Base-by-base conservation (phyloP, 2,329 filamentous ascomycete species). In the Botrytis cinerea region DNA sequence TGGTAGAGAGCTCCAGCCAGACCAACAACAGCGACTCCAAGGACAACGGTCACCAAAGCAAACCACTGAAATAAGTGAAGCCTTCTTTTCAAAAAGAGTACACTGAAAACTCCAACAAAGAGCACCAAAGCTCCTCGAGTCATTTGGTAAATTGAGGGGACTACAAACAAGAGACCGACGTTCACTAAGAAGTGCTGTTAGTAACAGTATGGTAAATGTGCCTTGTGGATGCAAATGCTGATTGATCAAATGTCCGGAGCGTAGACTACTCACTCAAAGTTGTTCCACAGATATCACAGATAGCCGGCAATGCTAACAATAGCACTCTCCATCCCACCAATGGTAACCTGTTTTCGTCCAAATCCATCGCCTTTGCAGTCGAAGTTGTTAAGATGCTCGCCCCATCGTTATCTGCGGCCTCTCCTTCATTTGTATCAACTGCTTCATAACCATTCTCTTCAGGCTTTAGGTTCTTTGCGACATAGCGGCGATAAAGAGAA, bases 131-230 rank as follows among this genome's bases (percentile, higher is more conserved):
- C 96, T 14, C 96, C 96, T 74, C 96, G 88, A 1, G 95, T 98
- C 96, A 99, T 99, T 84, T 99, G 96, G 84, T 98, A 99, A 80
- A 99, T 98, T 75, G 93, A 97, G 1, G 96, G 94, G 20, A 93
- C 96, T 38, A 98, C 95, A 81, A 98, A 95, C 67, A 98, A 87
- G 77, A 99, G 86, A 5, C 96, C 96, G 7, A 94, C 93, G 80
- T 99, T 99, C 95, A 99, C 98, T 72, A 98, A 88, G 25, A 20
- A 60, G 18, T 14, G 7, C 22, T 71, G 32, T 72, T 72, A 72
- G 71, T 25, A 68, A 28, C 40, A 69, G 40, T 9, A 32, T 43
- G 38, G 5, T 16, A 43, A 57, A 57, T 32, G n/a, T 10, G 20
- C n/a, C 20, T 9, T 57, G n/a, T 43, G 25, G n/a, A 7, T 28